phyloP scores from a whole-genome alignment of 2,329 filamentous ascomycete genomes.

The Epichloe festucae region DNA sequence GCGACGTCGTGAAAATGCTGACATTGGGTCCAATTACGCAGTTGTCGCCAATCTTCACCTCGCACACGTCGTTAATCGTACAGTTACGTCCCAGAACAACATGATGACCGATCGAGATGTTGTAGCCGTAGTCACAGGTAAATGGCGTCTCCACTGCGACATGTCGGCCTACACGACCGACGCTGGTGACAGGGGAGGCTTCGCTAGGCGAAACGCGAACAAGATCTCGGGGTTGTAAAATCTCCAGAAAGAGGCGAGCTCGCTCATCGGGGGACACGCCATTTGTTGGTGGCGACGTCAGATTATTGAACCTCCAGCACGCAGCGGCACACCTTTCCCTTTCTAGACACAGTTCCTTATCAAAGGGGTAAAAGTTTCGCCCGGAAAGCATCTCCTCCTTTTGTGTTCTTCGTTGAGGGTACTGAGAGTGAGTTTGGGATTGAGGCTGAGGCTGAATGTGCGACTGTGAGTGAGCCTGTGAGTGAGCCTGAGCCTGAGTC shows the following conservation, averaged over 20 bases:
- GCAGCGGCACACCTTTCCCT: conserved; percentile 74
- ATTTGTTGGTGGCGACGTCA: conserved; percentile 57
- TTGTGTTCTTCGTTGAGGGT: conserved; percentile 44
- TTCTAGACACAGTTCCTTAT: conserved; percentile 65
- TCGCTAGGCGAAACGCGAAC: conserved; percentile 43
- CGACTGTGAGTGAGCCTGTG: conserved; percentile 16
- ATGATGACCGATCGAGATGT: conserved; percentile 75
- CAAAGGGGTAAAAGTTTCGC: conserved; percentile 66
- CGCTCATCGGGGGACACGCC: conserved; percentile 59
- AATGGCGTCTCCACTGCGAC: conserved; percentile 80
- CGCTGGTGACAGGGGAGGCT: conserved; percentile 37
- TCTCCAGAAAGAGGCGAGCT: conserved; percentile 56
- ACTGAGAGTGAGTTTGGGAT: conserved; percentile 28
- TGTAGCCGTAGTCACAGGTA: conserved; percentile 90
- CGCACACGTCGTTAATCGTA: conserved; percentile 73
- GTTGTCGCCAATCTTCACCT: conserved; percentile 68
- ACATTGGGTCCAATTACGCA: conserved; percentile 73
- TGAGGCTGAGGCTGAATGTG: background rate
- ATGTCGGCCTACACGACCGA: conserved; percentile 57
- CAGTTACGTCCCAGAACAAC: conserved; percentile 76
- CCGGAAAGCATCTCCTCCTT: conserved; percentile 85
- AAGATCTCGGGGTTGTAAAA: conserved; percentile 50
- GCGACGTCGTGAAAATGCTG: conserved; percentile 65
- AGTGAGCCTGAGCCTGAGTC: conserved; percentile 13
- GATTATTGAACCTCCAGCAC: conserved; percentile 74